Conservation (phyloP, 2,329 filamentous ascomycete genomes). For the Verticillium isaacii region DNA sequence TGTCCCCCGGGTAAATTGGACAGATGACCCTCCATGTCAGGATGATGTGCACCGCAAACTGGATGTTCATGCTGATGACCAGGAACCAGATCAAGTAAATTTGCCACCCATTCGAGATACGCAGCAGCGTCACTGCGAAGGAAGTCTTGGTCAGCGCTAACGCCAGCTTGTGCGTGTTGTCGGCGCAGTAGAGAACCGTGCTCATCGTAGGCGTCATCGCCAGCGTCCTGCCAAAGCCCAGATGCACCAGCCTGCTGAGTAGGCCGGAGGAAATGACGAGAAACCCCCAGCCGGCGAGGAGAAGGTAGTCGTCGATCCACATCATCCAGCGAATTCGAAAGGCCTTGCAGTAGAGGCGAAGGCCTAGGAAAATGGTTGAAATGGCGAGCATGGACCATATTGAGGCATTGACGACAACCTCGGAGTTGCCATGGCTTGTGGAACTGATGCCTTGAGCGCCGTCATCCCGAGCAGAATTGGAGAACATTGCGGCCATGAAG, state of each 20-base stretch:
- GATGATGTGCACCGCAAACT: slow-evolving; percentile 18
- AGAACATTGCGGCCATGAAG: background rate
- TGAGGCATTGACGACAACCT: background rate
- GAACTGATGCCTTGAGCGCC: background rate
- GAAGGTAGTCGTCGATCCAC: slow-evolving; percentile 22
- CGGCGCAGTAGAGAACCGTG: slow-evolving; percentile 3
- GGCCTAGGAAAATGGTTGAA: background rate
- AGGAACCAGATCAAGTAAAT: slow-evolving; percentile 23
- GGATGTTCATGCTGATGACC: slow-evolving; percentile 25
- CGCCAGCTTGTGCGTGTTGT: slow-evolving; percentile 15
- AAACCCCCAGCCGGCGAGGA: slow-evolving; percentile 20
- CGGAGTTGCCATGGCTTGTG: background rate
- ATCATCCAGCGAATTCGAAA: background rate
- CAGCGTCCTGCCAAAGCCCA: slow-evolving; percentile 8
- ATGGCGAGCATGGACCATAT: background rate
- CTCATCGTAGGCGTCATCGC: background rate
- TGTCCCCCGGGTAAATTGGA: background rate
- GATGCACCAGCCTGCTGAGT: slow-evolving; percentile 6
- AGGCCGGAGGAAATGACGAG: slow-evolving; percentile 3
- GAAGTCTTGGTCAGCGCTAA: slow-evolving; percentile 15
- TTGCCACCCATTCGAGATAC: slow-evolving; percentile 14
- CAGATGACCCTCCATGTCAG: slow-evolving; percentile 15
- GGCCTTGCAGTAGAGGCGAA: slow-evolving; percentile 17
- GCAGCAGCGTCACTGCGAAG: slow-evolving; percentile 11
- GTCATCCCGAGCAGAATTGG: background rate